A percentile compares a stretch with the other conserved stretches of the same genome.
Evolutionary conservation across 768 basidiomycete species (phyloP).

Genomic region (Suillus weaverae): DNA sequence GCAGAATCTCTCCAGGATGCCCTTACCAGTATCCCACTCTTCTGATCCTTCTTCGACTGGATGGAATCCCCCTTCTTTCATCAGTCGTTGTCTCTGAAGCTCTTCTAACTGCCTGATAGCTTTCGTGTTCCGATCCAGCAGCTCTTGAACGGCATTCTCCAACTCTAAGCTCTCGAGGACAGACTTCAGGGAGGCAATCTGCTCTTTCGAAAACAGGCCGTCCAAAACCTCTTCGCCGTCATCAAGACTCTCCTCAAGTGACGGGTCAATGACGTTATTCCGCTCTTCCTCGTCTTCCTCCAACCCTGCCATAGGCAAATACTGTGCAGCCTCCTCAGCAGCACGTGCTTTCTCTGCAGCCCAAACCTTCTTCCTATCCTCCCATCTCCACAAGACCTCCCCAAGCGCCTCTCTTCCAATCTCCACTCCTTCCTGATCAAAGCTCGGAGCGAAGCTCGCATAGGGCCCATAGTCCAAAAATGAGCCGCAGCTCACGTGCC

Average conservation of each 20-base stretch:
- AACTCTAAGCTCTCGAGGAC: constrained; percentile 62
- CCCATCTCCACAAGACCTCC: constrained; percentile 54
- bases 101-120: constrained; percentile 66
- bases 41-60: constrained; percentile 68
- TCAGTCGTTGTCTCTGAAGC: constrained; percentile 60
- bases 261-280: constrained; percentile 15
- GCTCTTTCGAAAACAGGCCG: constrained; percentile 55
- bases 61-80: constrained; percentile 42
- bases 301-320: constrained; percentile 14
- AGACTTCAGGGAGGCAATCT: constrained; percentile 57
- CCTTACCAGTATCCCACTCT: constrained; percentile 80
- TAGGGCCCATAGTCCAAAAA: constrained; percentile 81
- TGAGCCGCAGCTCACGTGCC: constrained; percentile 58
- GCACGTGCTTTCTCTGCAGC: constrained; percentile 27
- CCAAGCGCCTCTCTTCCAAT: constrained; percentile 63
- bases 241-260: constrained; percentile 10
- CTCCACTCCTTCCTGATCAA: constrained; percentile 76
- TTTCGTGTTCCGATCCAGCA: constrained; percentile 62
- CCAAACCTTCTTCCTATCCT: constrained; percentile 40
- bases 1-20: constrained; percentile 10
- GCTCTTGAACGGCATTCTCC: constrained; percentile 66
- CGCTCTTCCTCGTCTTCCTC: constrained; percentile 4
- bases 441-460: constrained; percentile 75
- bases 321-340: constrained; percentile 13
- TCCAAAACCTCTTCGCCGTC: constrained; percentile 47